Conservation (phyloP, 2,329 filamentous ascomycete genomes). For the Fusarium foetens region DNA sequence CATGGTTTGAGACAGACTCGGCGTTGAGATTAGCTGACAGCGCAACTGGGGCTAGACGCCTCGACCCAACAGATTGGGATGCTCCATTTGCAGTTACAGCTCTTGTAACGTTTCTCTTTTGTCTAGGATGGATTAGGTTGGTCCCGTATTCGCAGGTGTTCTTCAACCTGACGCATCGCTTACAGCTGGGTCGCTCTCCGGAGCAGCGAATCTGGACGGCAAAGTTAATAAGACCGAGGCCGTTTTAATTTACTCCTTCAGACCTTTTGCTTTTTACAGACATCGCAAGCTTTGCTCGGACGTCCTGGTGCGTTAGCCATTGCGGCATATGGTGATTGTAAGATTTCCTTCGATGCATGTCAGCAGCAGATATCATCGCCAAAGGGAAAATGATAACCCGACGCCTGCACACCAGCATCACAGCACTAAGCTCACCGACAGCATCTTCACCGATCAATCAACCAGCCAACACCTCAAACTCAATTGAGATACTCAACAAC, state of each 20-base stretch:
- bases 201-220: slow-evolving; percentile 30
- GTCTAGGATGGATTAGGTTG: too few species aligned
- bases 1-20: accelerated
- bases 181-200: slow-evolving; percentile 31
- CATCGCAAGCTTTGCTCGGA: slow-evolving; percentile 24
- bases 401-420: accelerated
- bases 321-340: accelerated
- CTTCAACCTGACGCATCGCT: slow-evolving; percentile 15
- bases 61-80: background rate
- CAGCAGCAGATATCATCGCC: background rate
- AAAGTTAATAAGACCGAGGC: accelerated
- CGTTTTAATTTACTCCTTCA: accelerated
- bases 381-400: background rate
- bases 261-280: slow-evolving; percentile 38
- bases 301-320: slow-evolving; percentile 13
- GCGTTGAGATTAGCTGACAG: accelerated
- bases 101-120: background rate
- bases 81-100: too few species aligned
- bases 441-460: background rate
- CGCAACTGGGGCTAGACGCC: background rate
- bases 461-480: background rate
- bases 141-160: slow-evolving; percentile 2
- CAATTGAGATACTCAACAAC: background rate
- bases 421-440: background rate
- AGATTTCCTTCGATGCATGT: background rate